Percentiles rank a stretch among this genome's conserved stretches.
Evolutionary conservation across 2,329 filamentous ascomycete genomes (phyloP).

Genomic region (Trichoderma breve): DNA sequence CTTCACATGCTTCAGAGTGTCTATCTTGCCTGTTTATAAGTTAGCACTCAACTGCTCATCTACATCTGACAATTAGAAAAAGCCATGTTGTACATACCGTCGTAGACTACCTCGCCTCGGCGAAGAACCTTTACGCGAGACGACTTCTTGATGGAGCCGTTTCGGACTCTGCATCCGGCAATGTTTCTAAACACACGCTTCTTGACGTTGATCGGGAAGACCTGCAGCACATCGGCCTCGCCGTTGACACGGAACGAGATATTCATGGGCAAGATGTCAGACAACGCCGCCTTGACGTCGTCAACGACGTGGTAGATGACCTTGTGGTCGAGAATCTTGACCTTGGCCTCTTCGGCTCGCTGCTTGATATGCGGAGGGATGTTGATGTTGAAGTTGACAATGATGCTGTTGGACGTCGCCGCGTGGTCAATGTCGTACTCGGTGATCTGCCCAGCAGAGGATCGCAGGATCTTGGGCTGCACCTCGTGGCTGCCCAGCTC

Average conservation of each 20-base stretch:
- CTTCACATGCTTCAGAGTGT: slow-evolving; percentile 86
- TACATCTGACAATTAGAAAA: neutral
- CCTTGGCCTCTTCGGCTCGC: slow-evolving; percentile 67
- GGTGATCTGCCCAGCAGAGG: slow-evolving; percentile 71
- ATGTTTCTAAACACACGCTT: slow-evolving; percentile 69
- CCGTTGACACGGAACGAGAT: slow-evolving; percentile 71
- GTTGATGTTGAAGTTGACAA: slow-evolving; percentile 82
- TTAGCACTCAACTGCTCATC: neutral
- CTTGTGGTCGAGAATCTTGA: slow-evolving; percentile 79
- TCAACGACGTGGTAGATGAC: slow-evolving; percentile 81
- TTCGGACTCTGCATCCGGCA: slow-evolving; percentile 84
- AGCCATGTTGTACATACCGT: slow-evolving; percentile 62
- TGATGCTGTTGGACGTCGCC: slow-evolving; percentile 67
- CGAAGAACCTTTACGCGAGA: slow-evolving; percentile 71
- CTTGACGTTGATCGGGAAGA: slow-evolving; percentile 82
- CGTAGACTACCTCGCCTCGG: slow-evolving; percentile 67
- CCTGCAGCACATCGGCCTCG: slow-evolving; percentile 79
- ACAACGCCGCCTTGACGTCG: slow-evolving; percentile 66
- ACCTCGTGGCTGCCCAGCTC: slow-evolving; percentile 85
- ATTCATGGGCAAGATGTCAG: slow-evolving; percentile 64
- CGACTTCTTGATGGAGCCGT: slow-evolving; percentile 67
- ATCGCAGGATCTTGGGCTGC: slow-evolving; percentile 70
- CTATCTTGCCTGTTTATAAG: slow-evolving; percentile 61
- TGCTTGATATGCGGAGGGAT: slow-evolving; percentile 66
- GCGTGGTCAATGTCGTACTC: slow-evolving; percentile 92